Evolutionary conservation across 208 protist genomes (phyloP).

Genomic region (Trypanosoma avium): DNA sequence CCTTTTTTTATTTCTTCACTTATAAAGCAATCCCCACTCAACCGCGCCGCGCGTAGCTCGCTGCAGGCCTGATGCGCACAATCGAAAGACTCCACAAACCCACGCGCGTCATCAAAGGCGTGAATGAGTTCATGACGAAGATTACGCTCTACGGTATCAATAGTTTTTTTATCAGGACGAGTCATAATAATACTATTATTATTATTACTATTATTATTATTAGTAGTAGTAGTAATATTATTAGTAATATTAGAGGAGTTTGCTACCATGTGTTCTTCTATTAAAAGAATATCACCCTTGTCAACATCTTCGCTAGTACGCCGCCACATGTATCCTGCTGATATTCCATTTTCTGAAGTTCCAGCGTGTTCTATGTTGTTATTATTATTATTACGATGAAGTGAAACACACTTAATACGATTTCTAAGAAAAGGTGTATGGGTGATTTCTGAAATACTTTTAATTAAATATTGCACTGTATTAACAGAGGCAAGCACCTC

Average conservation of each 20-base stretch:
- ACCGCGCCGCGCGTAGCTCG: conserved; percentile 92
- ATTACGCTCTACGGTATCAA: conserved; percentile 56
- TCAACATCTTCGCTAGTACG: conserved; percentile 50
- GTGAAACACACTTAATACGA: conserved; percentile 76
- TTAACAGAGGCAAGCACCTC: conserved; percentile 76
- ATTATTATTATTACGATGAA: neutral
- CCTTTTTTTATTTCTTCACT: conserved; percentile 67
- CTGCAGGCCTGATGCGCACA: conserved; percentile 94
- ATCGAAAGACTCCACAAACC: conserved; percentile 82
- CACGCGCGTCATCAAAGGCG: conserved; percentile 92
- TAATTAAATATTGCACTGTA: conserved; percentile 84
- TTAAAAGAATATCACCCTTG: conserved; percentile 73
- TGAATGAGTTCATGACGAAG: conserved; percentile 95
- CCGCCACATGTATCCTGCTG: conserved; percentile 83
- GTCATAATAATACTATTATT: neutral
- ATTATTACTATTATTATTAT: neutral
- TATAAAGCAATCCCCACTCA: conserved; percentile 93
- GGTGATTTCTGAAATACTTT: conserved; percentile 70
- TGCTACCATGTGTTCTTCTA: conserved; percentile 53
- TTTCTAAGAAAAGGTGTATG: conserved; percentile 47
- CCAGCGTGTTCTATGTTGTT: conserved; percentile 10
- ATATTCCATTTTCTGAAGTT: conserved; percentile 24
- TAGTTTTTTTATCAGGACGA: conserved; percentile 9
- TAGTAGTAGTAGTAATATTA: neutral
- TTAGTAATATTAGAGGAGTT: neutral